Percentiles rank a stretch among this genome's conserved stretches.
phyloP scores from a whole-genome alignment of 306 rosid species.

The Sindora glabra region DNA sequence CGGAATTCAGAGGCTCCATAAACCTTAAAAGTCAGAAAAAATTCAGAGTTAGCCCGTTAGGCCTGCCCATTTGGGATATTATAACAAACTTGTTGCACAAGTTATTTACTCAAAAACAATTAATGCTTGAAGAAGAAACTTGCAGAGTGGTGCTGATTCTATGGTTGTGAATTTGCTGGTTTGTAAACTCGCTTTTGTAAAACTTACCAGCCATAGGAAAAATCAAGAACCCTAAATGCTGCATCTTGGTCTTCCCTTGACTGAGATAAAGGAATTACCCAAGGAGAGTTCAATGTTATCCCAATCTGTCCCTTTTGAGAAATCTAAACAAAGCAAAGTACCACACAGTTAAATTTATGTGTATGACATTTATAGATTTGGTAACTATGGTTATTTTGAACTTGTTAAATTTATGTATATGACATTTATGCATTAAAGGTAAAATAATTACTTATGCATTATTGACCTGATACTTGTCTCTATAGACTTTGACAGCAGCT shows the following conservation, averaged over 20 bases:
- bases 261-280: constrained; percentile 28
- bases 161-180: too few species aligned
- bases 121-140: too few species aligned
- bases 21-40: too few species aligned
- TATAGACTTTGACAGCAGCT: constrained; percentile 27
- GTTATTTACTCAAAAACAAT: too few species aligned
- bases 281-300: constrained; percentile 17
- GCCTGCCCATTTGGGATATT: too few species aligned
- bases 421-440: not conserved
- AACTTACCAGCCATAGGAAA: constrained; percentile 23
- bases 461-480: constrained; percentile 35
- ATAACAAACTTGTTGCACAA: too few species aligned
- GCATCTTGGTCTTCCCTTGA: constrained; percentile 20
- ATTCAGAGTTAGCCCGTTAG: too few species aligned
- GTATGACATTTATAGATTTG: not conserved
- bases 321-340: not conserved
- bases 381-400: not conserved
- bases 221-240: constrained; percentile 24
- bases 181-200: too few species aligned
- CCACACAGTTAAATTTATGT: not conserved
- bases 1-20: constrained; percentile 50
- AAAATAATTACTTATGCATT: not conserved
- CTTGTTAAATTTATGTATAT: not conserved
- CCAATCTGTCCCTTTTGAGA: constrained; percentile 40
- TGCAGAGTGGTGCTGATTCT: too few species aligned